A percentile compares a stretch with the other conserved stretches of the same genome.
These are phyloP conservation scores for Aspergillus candidus DNA, from an alignment of 2,329 filamentous ascomycete genomes.

Conservation along the genomic window DNA sequence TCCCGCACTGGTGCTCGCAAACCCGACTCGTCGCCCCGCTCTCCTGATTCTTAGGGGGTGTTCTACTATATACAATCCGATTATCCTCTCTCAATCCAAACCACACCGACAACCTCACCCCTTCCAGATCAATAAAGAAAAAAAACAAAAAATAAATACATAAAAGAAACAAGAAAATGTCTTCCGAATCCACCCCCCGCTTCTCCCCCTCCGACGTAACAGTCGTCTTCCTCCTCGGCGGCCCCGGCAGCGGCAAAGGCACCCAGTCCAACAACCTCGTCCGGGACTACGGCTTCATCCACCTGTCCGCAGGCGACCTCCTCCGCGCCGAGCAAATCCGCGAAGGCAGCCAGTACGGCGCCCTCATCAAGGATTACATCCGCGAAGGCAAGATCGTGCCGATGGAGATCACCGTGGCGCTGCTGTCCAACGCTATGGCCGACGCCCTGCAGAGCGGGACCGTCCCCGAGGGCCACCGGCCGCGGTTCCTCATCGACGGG, in stretches of 20 bases:
- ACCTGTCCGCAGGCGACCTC: constrained; percentile 89
- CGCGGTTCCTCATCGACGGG: constrained; percentile 70
- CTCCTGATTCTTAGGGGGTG: too few relatives aligned
- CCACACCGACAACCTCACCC: constrained; percentile 38
- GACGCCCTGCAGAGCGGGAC: constrained; percentile 53
- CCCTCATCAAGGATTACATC: constrained; percentile 90
- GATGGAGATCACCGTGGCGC: constrained; percentile 94
- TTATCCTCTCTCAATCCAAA: constrained; percentile 41
- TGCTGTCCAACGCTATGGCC: constrained; percentile 90
- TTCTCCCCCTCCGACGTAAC: constrained; percentile 76
- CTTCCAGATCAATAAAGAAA: constrained; percentile 1
- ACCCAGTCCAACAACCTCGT: constrained; percentile 92
- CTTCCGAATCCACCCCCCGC: constrained; percentile 51
- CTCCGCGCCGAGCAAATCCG: constrained; percentile 90
- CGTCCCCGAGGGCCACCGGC: constrained; percentile 32
- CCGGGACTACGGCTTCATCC: constrained; percentile 79
- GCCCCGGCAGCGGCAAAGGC: constrained; percentile 91
- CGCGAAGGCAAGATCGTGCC: constrained; percentile 92
- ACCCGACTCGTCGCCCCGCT: constrained; percentile 31
- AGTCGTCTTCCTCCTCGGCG: constrained; percentile 95
- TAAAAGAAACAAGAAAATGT: constrained; percentile 16
- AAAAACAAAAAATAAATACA: constrained; percentile 3
- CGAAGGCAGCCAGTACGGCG: constrained; percentile 77
- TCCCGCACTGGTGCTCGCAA: constrained; percentile 39
- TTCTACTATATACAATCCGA: too few relatives aligned